Base-by-base conservation (phyloP, 306 rosid genomes). In the Glycine latifolia region DNA sequence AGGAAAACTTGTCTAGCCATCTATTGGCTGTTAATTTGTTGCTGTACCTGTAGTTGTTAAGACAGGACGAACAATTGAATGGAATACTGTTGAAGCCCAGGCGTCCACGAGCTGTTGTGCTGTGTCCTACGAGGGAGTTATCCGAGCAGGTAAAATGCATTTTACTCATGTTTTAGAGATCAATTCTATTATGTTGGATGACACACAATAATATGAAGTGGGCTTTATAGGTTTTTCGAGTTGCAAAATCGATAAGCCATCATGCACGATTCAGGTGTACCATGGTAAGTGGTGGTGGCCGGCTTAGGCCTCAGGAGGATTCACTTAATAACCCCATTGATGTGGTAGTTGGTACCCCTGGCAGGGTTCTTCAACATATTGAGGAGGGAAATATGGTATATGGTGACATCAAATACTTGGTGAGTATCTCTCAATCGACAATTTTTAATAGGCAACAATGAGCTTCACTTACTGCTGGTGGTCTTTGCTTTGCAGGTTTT, bases 281-380 rank as follows among this genome's bases (percentile, higher is more conserved):
- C 15, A 91, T 91, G 97, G 97, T 93, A 63, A 93, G 99, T 65
- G 99, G 99, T 26, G 99, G 99, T 46, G 98, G 97, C 81, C 89
- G 96, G 79, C 73, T 90, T 54, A 88, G 94, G 88, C 97, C 98
- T 49, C 98, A 95, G 77, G 98, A 95, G 87, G 99, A 95, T 63
- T 89, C 97, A 0, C 85, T 93, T 76, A 92, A 87, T 84, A 88
- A 87, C 82, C 94, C 98, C 72, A 88, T 92, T 4, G 99, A 93
- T 78, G 80, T 93, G 92, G 96, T 95, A 71, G 97, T 95, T 49
- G 99, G 98, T 52, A 95, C 99, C 75, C 98, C 99, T 49, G 97
- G 99, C 3, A 87, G 97, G 87, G 83, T 95, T 87, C 93, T 95
- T 84, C 99, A 95, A 83, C 98, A 95, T 83, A 91, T 95, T 67